These are phyloP conservation scores for Fusarium vanettenii DNA, from an alignment of 2,329 filamentous ascomycete genomes.

Conservation along the genomic window DNA sequence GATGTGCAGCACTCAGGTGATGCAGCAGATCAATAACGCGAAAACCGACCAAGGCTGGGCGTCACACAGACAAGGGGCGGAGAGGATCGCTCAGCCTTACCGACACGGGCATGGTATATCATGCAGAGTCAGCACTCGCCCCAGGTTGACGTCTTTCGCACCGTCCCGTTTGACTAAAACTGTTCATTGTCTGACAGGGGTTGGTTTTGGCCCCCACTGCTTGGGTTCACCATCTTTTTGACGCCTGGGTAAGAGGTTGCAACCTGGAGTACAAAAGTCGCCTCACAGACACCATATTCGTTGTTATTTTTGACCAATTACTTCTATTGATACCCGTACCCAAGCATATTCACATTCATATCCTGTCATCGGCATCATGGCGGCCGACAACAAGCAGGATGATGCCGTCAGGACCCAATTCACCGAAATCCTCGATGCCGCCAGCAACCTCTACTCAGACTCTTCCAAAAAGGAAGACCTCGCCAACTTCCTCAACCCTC, in stretches of 20 bases:
- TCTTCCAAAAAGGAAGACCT: slow-evolving; percentile 45
- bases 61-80: neutral
- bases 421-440: slow-evolving; percentile 48
- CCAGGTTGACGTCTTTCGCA: neutral
- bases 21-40: neutral
- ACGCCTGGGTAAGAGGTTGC: neutral
- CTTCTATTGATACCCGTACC: neutral
- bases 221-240: neutral
- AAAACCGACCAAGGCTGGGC: neutral
- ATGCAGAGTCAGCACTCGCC: slow-evolving; percentile 28
- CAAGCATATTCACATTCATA: neutral
- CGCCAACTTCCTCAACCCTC: slow-evolving; percentile 48
- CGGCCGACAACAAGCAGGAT: slow-evolving; percentile 32
- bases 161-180: neutral
- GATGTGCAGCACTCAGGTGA: neutral
- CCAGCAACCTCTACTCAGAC: slow-evolving; percentile 48
- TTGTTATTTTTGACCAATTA: neutral
- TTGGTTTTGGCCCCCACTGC: neutral
- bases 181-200: neutral
- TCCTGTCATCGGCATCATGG: slow-evolving; percentile 15
- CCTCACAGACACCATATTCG: neutral
- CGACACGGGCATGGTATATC: slow-evolving; percentile 35
- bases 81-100: slow-evolving; percentile 25
- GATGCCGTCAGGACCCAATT: slow-evolving; percentile 38
- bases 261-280: neutral